Conservation (phyloP, 1,284 basidiomycete genomes). For the Taiwanofungus camphoratus region DNA sequence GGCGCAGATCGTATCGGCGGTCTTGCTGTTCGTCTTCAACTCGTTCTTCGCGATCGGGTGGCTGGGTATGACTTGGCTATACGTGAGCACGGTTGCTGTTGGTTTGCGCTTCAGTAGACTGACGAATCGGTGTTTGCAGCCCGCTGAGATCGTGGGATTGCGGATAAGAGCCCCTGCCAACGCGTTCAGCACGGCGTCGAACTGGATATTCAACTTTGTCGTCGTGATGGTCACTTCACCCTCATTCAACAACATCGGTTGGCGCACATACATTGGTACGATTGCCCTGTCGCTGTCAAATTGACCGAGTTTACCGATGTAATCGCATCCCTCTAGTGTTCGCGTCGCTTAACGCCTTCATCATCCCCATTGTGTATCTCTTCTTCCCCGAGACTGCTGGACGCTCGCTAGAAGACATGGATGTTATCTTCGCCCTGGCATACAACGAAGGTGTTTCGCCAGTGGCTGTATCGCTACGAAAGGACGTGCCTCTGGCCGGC, state of each 20-base stretch:
- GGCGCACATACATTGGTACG: constrained; percentile 57
- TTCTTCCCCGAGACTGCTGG: constrained; percentile 70
- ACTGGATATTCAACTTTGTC: constrained; percentile 64
- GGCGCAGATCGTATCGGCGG: constrained; percentile 47
- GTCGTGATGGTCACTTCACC: constrained; percentile 67
- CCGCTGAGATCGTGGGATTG: constrained; percentile 61
- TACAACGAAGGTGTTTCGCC: constrained; percentile 53
- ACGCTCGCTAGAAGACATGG: constrained; percentile 52
- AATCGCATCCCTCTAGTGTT: constrained; percentile 46
- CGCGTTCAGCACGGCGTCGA: constrained; percentile 62
- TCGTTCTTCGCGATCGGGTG: constrained; percentile 69
- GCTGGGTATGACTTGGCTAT: constrained; percentile 71
- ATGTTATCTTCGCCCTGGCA: constrained; percentile 41
- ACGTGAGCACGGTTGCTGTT: constrained; percentile 35
- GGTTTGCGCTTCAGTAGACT: too few species aligned
- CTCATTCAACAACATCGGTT: constrained; percentile 57
- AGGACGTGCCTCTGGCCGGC: constrained; percentile 49
- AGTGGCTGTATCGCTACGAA: constrained; percentile 48
- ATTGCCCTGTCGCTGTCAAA: not conserved
- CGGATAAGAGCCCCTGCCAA: constrained; percentile 64
- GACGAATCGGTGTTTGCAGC: constrained; percentile 27
- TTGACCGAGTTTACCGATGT: not conserved
- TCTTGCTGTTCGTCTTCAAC: constrained; percentile 65
- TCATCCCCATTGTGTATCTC: constrained; percentile 55
- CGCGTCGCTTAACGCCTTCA: constrained; percentile 52